Percentiles rank a stretch among this genome's conserved stretches.
Evolutionary conservation across 2,329 filamentous ascomycete species (phyloP).

Genomic region (Aschersonia sp.): DNA sequence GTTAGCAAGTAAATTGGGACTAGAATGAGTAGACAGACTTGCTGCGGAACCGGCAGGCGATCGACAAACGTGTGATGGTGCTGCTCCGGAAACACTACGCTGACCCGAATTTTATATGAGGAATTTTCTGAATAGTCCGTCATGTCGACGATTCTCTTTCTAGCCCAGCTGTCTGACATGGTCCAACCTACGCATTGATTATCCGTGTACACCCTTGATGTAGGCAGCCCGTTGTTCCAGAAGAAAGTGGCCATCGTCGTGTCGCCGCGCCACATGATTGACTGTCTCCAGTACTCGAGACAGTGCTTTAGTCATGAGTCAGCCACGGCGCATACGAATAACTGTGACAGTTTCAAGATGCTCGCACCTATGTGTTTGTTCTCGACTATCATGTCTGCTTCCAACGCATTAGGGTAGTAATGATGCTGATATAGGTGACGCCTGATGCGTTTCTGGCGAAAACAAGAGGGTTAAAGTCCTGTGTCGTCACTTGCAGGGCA

Average conservation of each 20-base stretch:
- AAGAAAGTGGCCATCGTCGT: constrained; percentile 1
- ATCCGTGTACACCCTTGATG: constrained; percentile 2
- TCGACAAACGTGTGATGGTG: too few species aligned
- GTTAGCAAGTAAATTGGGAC: too few species aligned
- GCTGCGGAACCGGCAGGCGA: too few species aligned
- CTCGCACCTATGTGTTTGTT: constrained; percentile 1
- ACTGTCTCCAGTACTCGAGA: constrained; percentile 1
- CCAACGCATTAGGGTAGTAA: constrained; percentile 1
- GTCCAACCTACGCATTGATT: constrained; percentile 1
- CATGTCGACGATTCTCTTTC: constrained; percentile 1
- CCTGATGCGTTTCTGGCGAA: neutral
- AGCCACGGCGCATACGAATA: too few species aligned
- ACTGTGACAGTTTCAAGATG: too few species aligned
- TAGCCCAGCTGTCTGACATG: neutral
- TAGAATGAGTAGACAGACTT: too few species aligned
- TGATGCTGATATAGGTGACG: neutral
- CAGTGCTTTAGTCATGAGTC: too few species aligned
- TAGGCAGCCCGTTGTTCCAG: constrained; percentile 1
- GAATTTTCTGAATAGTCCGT: constrained; percentile 1
- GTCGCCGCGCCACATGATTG: constrained; percentile 1
- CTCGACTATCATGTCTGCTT: neutral
- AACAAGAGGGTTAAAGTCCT: neutral
- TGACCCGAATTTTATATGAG: too few species aligned
- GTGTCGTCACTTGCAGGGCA: too few species aligned
- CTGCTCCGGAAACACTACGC: too few species aligned